phyloP scores from a whole-genome alignment of 768 basidiomycete species.

The Dentipellis fragilis region DNA sequence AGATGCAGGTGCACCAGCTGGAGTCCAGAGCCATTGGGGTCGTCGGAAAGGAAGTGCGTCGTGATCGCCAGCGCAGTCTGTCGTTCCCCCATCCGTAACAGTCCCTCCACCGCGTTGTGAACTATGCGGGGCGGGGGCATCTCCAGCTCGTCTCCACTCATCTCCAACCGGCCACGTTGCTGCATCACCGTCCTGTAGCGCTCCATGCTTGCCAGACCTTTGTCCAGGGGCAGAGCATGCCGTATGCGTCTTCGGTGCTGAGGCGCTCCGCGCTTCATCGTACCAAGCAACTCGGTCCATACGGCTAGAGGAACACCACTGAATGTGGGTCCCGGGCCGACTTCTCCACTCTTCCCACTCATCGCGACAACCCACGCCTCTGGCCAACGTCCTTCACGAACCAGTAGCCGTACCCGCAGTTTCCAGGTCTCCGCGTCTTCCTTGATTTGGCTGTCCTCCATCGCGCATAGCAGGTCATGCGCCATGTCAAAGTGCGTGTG shows the following conservation, averaged over 20 bases:
- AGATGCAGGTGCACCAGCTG: constrained; percentile 10
- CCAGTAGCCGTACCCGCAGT: constrained; percentile 45
- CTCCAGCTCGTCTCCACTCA: too few relatives aligned
- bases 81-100: constrained; percentile 9
- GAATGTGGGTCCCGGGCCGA: constrained; percentile 1
- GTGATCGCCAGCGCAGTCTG: constrained; percentile 6
- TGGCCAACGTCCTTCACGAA: constrained; percentile 47
- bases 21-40: constrained; percentile 2
- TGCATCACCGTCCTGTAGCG: constrained; percentile 9
- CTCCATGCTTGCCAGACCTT: constrained; percentile 4
- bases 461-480: constrained; percentile 32
- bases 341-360: neutral
- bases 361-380: constrained; percentile 35
- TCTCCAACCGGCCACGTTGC: too few relatives aligned
- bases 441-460: constrained; percentile 32
- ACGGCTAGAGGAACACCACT: constrained; percentile 30
- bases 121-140: constrained; percentile 5
- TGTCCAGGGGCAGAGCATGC: constrained; percentile 5
- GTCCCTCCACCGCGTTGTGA: constrained; percentile 4
- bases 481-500: constrained; percentile 38
- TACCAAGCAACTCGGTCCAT: constrained; percentile 55
- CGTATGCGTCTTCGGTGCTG: constrained; percentile 12
- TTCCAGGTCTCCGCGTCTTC: constrained; percentile 46
- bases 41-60: constrained; percentile 1
- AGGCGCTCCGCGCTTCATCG: constrained; percentile 27